A percentile compares a stretch with the other conserved stretches of the same genome.
These are phyloP conservation scores for Apiotrichum brassicae DNA, from an alignment of 1,284 basidiomycete species.

Conservation along the genomic window DNA sequence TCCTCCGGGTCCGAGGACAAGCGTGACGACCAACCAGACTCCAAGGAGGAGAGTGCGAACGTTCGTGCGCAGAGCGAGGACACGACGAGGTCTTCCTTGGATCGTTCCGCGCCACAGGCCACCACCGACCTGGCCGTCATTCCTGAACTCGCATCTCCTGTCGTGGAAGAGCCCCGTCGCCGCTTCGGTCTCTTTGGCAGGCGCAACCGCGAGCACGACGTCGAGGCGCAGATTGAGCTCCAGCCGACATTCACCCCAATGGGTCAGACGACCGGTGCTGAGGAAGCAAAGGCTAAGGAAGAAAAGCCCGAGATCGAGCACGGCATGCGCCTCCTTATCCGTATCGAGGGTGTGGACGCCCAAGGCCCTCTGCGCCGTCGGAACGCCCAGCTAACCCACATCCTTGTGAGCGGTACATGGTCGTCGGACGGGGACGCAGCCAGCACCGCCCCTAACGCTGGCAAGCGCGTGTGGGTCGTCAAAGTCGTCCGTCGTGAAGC, in stretches of 20 bases:
- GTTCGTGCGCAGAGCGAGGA: slow-evolving; percentile 17
- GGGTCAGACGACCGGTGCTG: slow-evolving; percentile 33
- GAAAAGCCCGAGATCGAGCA: slow-evolving; percentile 53
- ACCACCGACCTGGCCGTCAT: slow-evolving; percentile 26
- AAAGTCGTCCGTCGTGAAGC: slow-evolving; percentile 80
- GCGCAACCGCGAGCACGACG: slow-evolving; percentile 26
- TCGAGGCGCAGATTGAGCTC: slow-evolving; percentile 43
- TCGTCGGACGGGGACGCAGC: slow-evolving; percentile 14
- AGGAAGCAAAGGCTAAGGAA: slow-evolving; percentile 39
- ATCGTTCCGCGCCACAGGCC: slow-evolving; percentile 10
- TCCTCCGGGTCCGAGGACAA: slow-evolving; percentile 14
- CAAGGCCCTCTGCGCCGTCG: slow-evolving; percentile 54
- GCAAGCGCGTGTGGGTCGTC: slow-evolving; percentile 66
- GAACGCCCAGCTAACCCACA: slow-evolving; percentile 79
- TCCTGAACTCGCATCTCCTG: slow-evolving; percentile 19
- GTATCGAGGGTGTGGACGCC: slow-evolving; percentile 67
- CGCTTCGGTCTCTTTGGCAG: slow-evolving; percentile 32
- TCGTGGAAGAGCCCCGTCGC: slow-evolving; percentile 11
- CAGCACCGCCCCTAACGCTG: slow-evolving; percentile 29
- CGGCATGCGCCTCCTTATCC: slow-evolving; percentile 68
- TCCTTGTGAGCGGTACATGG: slow-evolving; percentile 73
- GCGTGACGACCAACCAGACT: slow-evolving; percentile 6
- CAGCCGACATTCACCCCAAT: slow-evolving; percentile 20
- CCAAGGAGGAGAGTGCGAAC: slow-evolving; percentile 6
- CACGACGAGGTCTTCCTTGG: slow-evolving; percentile 22